Base-by-base conservation (phyloP, 2,329 filamentous ascomycete genomes). In the Pseudocercospora fuligena region DNA sequence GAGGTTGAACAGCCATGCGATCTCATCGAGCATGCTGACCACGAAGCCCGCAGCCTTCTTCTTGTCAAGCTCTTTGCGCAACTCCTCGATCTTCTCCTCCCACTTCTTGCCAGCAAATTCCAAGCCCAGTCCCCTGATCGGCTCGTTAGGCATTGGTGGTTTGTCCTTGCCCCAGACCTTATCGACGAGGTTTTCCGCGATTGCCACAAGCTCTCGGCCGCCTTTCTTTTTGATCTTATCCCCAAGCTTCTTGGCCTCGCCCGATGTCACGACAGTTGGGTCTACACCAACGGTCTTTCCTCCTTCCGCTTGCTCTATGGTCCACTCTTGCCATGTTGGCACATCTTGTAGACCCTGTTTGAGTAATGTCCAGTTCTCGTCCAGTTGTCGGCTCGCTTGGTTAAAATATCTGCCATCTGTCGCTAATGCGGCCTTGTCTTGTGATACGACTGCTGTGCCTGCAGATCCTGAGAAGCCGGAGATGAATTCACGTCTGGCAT, bases 401-500 rank as follows among this genome's bases (percentile, higher is more conserved):
- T 97, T 98, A 85, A 98, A 99, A 81, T 99, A 99, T 71, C 95
- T 90, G 31, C 95, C 95, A 78, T 99, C 95, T 31, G 95, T 99
- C 12, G 95, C 93, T 65, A 99, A 83, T 14, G 93, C 92, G 16
- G 95, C 95, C 79, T 94, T 94, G 60, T 93, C 90, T 59, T 88
- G 86, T 2, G 94, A 95, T 64, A 99, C 86, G 60, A 99, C 90
- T 46, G 94, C 95, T 70, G 92, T 97, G 66, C 95, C 95, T 51
- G 95, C 94, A 9, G 95, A 99, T 63, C 95, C 95, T 66, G 92
- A 93, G 80, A 99, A 99, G 27, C 95, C 94, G 68, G 89, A 94
- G 73, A 99, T 97, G 76, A 90, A 97, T 77, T 90, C 92, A 84
- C 95, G 90, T 72, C 95, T 89, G 68, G 87, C 94, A 83, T 99